These are phyloP conservation scores for Annulohypoxylon bovei DNA, from an alignment of 495 filamentous ascomycete genomes.

Conservation along the genomic window DNA sequence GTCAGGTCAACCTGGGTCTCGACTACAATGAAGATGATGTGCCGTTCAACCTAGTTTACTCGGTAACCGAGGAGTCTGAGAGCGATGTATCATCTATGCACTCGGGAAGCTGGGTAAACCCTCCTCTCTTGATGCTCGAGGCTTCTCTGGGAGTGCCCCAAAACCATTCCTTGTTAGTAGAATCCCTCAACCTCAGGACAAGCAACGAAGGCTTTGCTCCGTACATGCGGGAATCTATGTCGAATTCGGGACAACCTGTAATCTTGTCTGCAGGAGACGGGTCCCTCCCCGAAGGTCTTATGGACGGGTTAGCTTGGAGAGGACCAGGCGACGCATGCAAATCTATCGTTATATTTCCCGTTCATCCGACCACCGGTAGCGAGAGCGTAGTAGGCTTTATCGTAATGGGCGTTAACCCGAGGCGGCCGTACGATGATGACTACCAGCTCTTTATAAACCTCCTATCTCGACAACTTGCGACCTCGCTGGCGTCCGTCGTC, in stretches of 20 bases:
- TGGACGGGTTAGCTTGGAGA: slow-evolving; percentile 69
- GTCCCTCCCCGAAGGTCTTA: slow-evolving; percentile 64
- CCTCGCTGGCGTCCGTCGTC: slow-evolving; percentile 75
- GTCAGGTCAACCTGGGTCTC: slow-evolving; percentile 63
- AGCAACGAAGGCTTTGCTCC: slow-evolving; percentile 71
- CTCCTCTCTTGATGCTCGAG: slow-evolving; percentile 67
- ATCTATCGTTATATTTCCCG: slow-evolving; percentile 74
- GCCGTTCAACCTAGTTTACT: slow-evolving; percentile 73
- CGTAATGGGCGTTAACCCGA: slow-evolving; percentile 74
- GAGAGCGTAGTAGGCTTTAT: slow-evolving; percentile 71
- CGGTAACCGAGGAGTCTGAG: slow-evolving; percentile 66
- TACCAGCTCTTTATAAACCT: slow-evolving; percentile 75
- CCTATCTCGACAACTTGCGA: slow-evolving; percentile 74
- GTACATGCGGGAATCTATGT: slow-evolving; percentile 74
- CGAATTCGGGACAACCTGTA: slow-evolving; percentile 61
- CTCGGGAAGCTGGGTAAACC: slow-evolving; percentile 63
- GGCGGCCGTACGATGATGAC: slow-evolving; percentile 74
- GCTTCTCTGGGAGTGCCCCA: slow-evolving; percentile 70
- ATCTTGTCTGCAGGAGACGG: slow-evolving; percentile 66
- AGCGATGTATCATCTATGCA: slow-evolving; percentile 70
- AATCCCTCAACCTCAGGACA: slow-evolving; percentile 66
- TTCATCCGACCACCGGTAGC: slow-evolving; percentile 73
- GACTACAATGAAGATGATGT: slow-evolving; percentile 70
- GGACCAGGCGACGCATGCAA: slow-evolving; percentile 71
- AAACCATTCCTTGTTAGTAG: slow-evolving; percentile 63